phyloP scores from a whole-genome alignment of 805 yeast species.

The Ogataea polymorpha region DNA sequence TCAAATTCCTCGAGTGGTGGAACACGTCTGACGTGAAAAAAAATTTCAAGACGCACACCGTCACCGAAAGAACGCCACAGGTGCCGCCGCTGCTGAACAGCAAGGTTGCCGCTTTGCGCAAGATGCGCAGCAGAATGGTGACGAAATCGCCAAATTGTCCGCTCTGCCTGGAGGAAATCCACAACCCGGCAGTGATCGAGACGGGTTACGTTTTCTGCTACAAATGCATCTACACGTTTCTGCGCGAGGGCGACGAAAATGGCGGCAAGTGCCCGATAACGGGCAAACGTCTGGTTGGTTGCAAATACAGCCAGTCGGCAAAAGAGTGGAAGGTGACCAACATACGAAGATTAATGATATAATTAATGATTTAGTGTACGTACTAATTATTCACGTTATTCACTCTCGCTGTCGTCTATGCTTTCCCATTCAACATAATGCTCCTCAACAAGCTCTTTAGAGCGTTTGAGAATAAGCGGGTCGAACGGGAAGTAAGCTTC shows the following conservation, averaged over 20 bases:
- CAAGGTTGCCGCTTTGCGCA: constrained; percentile 11
- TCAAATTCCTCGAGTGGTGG: constrained; percentile 95
- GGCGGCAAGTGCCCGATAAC: constrained; percentile 87
- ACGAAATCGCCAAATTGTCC: constrained; percentile 52
- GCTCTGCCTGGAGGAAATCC: constrained; percentile 59
- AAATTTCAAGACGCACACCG: constrained; percentile 48
- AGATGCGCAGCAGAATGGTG: constrained; percentile 16
- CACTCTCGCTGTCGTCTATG: constrained; percentile 49
- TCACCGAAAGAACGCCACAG: constrained; percentile 13
- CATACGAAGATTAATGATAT: constrained; percentile 69
- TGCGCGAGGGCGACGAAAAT: constrained; percentile 46
- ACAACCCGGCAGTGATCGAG: constrained; percentile 83
- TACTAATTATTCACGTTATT: constrained; percentile 2
- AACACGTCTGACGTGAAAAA: constrained; percentile 64
- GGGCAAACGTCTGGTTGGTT: constrained; percentile 66
- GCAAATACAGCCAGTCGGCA: constrained; percentile 55
- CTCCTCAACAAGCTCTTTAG: constrained; percentile 51
- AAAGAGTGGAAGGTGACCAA: constrained; percentile 75
- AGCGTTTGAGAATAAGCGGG: constrained; percentile 71
- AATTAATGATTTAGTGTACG: neutral
- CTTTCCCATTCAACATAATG: constrained; percentile 82
- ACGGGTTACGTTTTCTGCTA: constrained; percentile 92
- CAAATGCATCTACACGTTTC: constrained; percentile 70
- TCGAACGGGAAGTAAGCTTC: constrained; percentile 98
- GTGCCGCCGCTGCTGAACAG: constrained; percentile 32